phyloP scores from a whole-genome alignment of 306 rosid genomes.

The Crotalaria pallida region DNA sequence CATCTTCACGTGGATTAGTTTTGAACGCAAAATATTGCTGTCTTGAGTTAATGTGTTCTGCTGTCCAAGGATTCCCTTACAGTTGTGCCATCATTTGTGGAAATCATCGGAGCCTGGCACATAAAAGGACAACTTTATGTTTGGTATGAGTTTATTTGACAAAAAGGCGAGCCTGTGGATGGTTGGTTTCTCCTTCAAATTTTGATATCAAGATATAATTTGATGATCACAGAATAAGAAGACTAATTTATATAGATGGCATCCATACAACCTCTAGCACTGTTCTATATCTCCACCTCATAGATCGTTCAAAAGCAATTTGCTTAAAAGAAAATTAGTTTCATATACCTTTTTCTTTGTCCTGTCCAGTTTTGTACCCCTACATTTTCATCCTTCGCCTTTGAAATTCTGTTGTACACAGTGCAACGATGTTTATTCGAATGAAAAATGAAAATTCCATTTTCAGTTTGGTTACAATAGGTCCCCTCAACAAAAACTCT shows the following conservation, averaged over 20 bases:
- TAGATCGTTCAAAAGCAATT: neutral
- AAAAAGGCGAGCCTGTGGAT: slow-evolving; percentile 13
- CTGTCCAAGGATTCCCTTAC: slow-evolving; percentile 11
- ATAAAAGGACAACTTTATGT: slow-evolving; percentile 16
- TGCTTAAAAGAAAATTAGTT: neutral
- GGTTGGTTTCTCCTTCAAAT: slow-evolving; percentile 41
- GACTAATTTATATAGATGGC: slow-evolving; percentile 13
- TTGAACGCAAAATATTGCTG: slow-evolving; percentile 3
- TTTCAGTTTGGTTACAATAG: neutral
- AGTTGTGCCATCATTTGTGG: neutral
- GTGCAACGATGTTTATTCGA: neutral
- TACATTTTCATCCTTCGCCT: neutral
- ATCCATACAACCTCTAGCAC: neutral
- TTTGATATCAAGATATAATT: slow-evolving; percentile 38
- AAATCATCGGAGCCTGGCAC: slow-evolving; percentile 2
- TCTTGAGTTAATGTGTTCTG: slow-evolving; percentile 1
- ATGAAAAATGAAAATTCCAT: neutral
- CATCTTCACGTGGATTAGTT: slow-evolving; percentile 76
- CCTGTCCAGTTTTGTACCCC: neutral
- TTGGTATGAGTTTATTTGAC: slow-evolving; percentile 7
- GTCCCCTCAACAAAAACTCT: neutral
- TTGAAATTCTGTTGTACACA: neutral
- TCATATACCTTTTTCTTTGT: neutral
- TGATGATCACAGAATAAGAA: slow-evolving; percentile 19
- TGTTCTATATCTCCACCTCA: neutral